These are phyloP conservation scores for Rubroshorea leprosula DNA, from an alignment of 345 rosid genomes.

Conservation along the genomic window DNA sequence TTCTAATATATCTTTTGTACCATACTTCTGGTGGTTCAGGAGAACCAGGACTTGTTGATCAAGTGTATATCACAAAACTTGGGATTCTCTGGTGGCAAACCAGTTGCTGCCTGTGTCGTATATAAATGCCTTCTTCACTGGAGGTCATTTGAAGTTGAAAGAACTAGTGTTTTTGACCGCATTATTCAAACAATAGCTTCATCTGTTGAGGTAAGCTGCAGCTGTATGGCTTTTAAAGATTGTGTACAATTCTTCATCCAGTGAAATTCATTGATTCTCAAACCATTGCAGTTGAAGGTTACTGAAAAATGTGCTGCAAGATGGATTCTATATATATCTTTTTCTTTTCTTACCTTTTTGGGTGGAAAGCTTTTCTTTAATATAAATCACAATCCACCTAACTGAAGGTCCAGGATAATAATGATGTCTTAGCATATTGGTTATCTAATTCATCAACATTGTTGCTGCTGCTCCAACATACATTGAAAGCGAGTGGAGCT, in stretches of 20 bases:
- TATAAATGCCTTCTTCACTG: conserved; percentile 96
- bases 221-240: not conserved
- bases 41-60: conserved; percentile 83
- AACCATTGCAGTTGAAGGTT: no score
- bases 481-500: conserved; percentile 95
- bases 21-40: conserved; percentile 45
- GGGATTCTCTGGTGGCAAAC: conserved; percentile 87
- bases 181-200: conserved; percentile 93
- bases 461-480: conserved; percentile 83
- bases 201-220: conserved; percentile 59
- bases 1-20: conserved; percentile 6
- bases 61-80: conserved; percentile 88
- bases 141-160: conserved; percentile 98
- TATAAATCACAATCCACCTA: conserved; percentile 19
- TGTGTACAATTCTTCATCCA: conserved; percentile 1
- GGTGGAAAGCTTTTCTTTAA: conserved; percentile 17
- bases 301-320: not conserved
- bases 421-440: conserved; percentile 87
- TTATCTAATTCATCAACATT: conserved; percentile 88
- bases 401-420: conserved; percentile 75
- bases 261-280: not conserved
- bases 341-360: not conserved
- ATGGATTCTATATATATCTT: not conserved
- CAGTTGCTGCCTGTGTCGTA: conserved; percentile 90
- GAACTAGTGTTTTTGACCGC: conserved; percentile 91